Base-by-base conservation (phyloP, 1,284 basidiomycete genomes). In the Clitocybe nebularis region DNA sequence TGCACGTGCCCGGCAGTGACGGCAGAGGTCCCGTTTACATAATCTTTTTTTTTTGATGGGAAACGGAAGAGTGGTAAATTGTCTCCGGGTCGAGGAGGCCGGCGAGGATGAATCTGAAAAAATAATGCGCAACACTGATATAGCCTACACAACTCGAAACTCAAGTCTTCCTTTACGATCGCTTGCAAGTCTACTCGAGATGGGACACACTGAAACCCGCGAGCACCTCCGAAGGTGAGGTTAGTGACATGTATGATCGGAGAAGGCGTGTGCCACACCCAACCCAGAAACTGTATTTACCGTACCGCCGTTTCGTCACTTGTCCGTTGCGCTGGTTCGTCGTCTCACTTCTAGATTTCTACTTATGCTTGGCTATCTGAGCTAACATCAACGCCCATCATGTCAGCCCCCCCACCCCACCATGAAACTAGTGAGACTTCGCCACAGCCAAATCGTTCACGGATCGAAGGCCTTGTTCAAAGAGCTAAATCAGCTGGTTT, bases 251-350 rank as follows among this genome's bases (percentile, higher is more conserved):
- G 19, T 29, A 22, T 55, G 53, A 56, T 57, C 55, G 51, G 50
- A 40, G 34, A 25, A 24, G 45, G 35, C 39, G 41, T 39, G 38
- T 39, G 41, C 36, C 41, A 43, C 34, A 28, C 41, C 28, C 13
- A 21, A 32, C 20, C 16, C 22, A 45, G 39, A 46, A 42, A 43
- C 49, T 51, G 46, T 47, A 46, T 42, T 48, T 63, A 67, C 63
- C 64, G 49, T 52, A 58, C 58, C 54, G 55, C 57, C 58, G 61
- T 67, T 66, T 64, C 62, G 51, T 55, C 51, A 46, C 51, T 46
- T 49, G 55, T 59, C 65, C 63, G 56, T 58, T 64, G 58, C 56
- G 45, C 58, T 65, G 63, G 61, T 65, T 60, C 52, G 51, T 57
- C 53, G 48, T 50, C 55, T 58, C 53, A 55, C 49, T 55, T 60